Evolutionary conservation across 768 basidiomycete species (phyloP).

Genomic region (Termitomyces sp.): DNA sequence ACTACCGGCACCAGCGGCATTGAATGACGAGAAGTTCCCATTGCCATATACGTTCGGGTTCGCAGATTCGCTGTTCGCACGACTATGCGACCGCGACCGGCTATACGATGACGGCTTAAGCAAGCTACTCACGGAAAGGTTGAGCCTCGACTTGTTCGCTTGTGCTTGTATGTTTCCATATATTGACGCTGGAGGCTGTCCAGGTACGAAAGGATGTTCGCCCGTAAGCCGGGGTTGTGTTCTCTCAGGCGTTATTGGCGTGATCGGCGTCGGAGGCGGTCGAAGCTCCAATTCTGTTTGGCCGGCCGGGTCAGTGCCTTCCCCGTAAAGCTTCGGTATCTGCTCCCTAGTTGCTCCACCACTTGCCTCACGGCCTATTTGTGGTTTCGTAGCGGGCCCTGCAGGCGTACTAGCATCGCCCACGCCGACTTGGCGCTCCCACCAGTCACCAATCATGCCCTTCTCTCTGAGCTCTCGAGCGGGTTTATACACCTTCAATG

Average conservation of each 20-base stretch:
- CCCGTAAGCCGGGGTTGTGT: slow-evolving; percentile 10
- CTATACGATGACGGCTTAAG: slow-evolving; percentile 29
- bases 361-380: slow-evolving; percentile 16
- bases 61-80: slow-evolving; percentile 36
- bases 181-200: slow-evolving; percentile 8
- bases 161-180: slow-evolving; percentile 9
- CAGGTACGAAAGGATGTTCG: slow-evolving; percentile 13
- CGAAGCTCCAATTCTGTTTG: slow-evolving; percentile 15
- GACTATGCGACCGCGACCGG: slow-evolving; percentile 23
- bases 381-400: slow-evolving; percentile 16
- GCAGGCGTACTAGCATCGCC: slow-evolving; percentile 43
- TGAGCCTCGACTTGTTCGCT: slow-evolving; percentile 34
- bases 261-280: slow-evolving; percentile 5
- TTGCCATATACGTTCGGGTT: not conserved
- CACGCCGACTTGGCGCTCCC: slow-evolving; percentile 74
- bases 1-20: not conserved
- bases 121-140: slow-evolving; percentile 34
- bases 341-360: slow-evolving; percentile 15
- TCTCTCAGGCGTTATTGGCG: slow-evolving; percentile 12
- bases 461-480: slow-evolving; percentile 36
- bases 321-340: slow-evolving; percentile 11
- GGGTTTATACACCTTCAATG: slow-evolving; percentile 67
- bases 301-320: slow-evolving; percentile 11
- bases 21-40: slow-evolving; percentile 2
- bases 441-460: slow-evolving; percentile 65